Evolutionary conservation across 305 asterid species (phyloP), one percentile per base, ranked within the genome.

Genomic region (Salvia sclarea): DNA sequence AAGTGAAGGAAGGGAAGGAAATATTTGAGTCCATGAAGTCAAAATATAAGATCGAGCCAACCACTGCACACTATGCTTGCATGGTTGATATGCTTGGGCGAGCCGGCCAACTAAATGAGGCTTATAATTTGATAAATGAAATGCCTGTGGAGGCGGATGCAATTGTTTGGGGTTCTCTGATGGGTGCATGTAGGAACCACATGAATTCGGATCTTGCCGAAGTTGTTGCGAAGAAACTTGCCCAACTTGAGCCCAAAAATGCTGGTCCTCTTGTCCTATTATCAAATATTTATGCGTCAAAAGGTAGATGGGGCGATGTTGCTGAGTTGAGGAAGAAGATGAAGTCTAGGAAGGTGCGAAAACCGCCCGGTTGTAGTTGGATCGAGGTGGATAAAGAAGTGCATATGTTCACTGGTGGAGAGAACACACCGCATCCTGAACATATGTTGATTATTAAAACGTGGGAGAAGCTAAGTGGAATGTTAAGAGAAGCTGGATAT

Each of bases 341-440:
- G 90, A 76, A 71, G 52, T 66, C 58, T 43, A 61, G 79, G 75
- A 82, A 82, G 68, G 85, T 83, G 60, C 81, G 65, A 66, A 86
- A 81, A 73, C 58, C 72, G 25, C 92, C 89, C 11, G 90, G 90
- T 12, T 86, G 86, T 75, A 86, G 96, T 78, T 83, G 92, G 96
- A 84, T 88, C 20, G 90, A 82, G 83, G 80, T 86, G 53, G 90
- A 80, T 2, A 88, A 78, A 79, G 84, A 78, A 71, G 90, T 86
- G 28, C 92, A 88, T 56, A 65, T 86, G 84, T 88, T 86, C 76
- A 76, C 87, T 0, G 84, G 87, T 62, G 92, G 92, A 65, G 86
- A 73, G 66, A 61, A 50, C 75, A 72, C 62, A 6, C 75, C 79
- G 0, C 88, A 86, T 54, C 85, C 79, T 9, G 77, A 84, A 44